Evolutionary conservation across 768 basidiomycete species (phyloP).

Genomic region (Lentinula sp.): DNA sequence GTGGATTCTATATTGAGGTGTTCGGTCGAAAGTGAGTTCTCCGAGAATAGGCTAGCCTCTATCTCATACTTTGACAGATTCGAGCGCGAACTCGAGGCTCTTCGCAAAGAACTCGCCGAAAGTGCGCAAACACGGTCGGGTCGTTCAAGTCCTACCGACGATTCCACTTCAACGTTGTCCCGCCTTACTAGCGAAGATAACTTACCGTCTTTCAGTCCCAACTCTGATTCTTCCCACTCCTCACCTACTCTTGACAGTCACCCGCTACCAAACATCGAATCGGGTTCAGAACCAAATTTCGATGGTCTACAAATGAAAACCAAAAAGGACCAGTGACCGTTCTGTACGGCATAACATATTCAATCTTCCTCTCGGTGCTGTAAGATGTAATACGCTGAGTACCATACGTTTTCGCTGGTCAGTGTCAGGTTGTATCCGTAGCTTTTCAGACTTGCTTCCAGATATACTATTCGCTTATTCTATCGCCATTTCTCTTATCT

Average conservation of each 20-base stretch:
- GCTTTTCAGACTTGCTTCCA: background rate
- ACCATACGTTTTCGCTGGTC: background rate
- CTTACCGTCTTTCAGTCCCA: background rate
- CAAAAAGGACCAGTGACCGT: background rate
- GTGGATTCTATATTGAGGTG: slow-evolving; percentile 93
- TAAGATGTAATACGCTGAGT: background rate
- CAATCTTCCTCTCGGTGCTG: background rate
- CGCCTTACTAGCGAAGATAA: slow-evolving; percentile 2
- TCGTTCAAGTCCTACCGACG: slow-evolving; percentile 41
- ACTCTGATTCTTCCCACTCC: background rate
- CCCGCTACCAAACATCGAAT: background rate
- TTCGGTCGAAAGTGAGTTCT: slow-evolving; percentile 87
- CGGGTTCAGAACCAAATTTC: background rate
- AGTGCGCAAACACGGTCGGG: slow-evolving; percentile 41
- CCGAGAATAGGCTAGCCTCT: background rate
- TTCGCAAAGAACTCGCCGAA: slow-evolving; percentile 87
- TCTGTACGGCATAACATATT: background rate
- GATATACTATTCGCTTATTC: background rate
- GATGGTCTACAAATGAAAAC: background rate
- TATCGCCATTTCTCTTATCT: background rate
- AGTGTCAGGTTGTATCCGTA: background rate
- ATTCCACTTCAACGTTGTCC: background rate
- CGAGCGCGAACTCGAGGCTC: slow-evolving; percentile 84
- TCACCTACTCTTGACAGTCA: background rate
- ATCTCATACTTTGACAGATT: slow-evolving; percentile 47